A percentile compares a stretch with the other conserved stretches of the same genome.
Evolutionary conservation across 1,139 yeast genomes (phyloP).

Genomic region (Saccharomycopsis hybrid): DNA sequence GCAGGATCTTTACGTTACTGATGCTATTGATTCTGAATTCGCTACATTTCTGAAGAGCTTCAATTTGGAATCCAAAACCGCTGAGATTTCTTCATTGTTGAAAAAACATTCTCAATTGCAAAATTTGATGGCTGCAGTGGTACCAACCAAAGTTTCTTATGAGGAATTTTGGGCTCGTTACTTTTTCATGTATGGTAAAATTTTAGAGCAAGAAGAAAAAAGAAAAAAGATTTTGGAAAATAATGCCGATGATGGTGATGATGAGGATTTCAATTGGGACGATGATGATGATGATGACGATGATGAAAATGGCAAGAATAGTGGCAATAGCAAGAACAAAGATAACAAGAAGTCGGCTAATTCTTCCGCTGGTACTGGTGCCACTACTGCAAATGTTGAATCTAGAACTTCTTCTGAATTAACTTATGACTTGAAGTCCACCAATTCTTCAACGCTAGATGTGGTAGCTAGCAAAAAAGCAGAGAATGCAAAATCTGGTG

Average conservation of each 20-base stretch:
- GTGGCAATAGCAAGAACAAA: slow-evolving; percentile 11
- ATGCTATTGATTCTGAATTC: slow-evolving; percentile 30
- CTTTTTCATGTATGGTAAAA: slow-evolving; percentile 47
- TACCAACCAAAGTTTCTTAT: slow-evolving; percentile 57
- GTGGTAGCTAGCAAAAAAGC: slow-evolving; percentile 23
- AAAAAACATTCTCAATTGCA: slow-evolving; percentile 47
- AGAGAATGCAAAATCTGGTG: slow-evolving; percentile 24
- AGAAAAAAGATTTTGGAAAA: slow-evolving; percentile 54
- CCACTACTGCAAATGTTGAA: not conserved
- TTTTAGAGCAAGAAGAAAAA: slow-evolving; percentile 57
- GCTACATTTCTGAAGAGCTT: slow-evolving; percentile 32
- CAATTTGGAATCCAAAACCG: slow-evolving; percentile 35
- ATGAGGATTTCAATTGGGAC: slow-evolving; percentile 28
- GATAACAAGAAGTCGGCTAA: slow-evolving; percentile 4
- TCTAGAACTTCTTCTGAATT: slow-evolving; percentile 35
- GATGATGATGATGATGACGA: slow-evolving; percentile 22
- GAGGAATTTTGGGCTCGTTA: slow-evolving; percentile 72
- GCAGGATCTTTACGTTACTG: slow-evolving; percentile 36
- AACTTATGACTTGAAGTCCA: slow-evolving; percentile 35
- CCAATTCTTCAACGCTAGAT: slow-evolving; percentile 31
- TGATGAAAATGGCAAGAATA: slow-evolving; percentile 16
- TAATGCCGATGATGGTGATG: slow-evolving; percentile 33
- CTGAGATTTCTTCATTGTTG: slow-evolving; percentile 44
- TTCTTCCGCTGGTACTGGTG: not conserved
- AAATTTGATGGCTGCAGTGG: slow-evolving; percentile 55